These are phyloP conservation scores for Thalassia testudinum DNA, from an alignment of 116 monocot species.

Conservation along the genomic window DNA sequence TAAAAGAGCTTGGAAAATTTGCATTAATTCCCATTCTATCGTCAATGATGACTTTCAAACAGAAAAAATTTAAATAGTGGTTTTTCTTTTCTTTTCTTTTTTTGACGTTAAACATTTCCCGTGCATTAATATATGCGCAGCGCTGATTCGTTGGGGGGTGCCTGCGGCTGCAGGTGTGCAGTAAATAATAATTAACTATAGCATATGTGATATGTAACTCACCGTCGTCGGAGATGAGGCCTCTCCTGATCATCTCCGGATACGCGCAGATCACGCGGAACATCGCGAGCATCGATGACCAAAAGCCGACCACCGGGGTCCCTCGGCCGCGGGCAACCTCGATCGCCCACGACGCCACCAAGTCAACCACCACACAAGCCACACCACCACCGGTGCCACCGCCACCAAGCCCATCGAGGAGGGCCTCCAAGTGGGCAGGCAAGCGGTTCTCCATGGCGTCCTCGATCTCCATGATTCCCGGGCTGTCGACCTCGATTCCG, in stretches of 20 bases:
- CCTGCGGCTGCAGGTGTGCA: no score
- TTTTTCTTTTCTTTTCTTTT: no score
- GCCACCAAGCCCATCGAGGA: constrained; percentile 6
- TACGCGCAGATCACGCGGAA: constrained; percentile 33
- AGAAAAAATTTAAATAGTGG: no score
- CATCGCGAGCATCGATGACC: constrained; percentile 59
- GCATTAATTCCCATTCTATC: no score
- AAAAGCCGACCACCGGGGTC: constrained; percentile 37
- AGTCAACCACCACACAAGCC: constrained; percentile 43
- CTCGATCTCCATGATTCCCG: constrained; percentile 32
- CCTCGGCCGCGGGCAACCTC: constrained; percentile 21
- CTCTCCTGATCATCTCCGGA: constrained; percentile 30
- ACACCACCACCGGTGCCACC: constrained; percentile 4
- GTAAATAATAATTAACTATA: no score
- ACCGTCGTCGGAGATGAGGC: constrained; percentile 27
- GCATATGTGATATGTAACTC: no score
- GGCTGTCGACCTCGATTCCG: not conserved
- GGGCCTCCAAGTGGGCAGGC: constrained; percentile 26
- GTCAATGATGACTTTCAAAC: no score
- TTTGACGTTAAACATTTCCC: no score
- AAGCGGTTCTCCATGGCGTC: constrained; percentile 41
- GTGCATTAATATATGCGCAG: no score
- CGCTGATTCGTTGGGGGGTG: no score
- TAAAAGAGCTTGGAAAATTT: no score
- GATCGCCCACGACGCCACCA: constrained; percentile 61